Percentiles rank a stretch among this genome's conserved stretches.
Conservation (phyloP, 331 rosid species). For the Malus hybrid region DNA sequence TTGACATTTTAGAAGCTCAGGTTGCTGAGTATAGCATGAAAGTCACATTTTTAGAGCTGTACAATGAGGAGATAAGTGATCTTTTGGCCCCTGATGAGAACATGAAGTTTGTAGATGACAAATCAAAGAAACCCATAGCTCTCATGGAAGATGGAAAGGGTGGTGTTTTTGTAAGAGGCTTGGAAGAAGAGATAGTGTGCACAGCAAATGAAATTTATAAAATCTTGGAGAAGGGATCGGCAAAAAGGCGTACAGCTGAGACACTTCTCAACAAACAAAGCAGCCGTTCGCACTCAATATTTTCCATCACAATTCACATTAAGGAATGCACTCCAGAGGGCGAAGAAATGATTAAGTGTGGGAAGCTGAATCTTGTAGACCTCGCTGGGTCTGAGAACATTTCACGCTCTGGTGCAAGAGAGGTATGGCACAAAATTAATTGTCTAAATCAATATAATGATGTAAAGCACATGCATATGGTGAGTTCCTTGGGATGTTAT, state of each 20-base stretch:
- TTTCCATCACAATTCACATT: slow-evolving; percentile 97
- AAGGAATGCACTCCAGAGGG: slow-evolving; percentile 99
- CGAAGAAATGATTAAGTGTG: slow-evolving; percentile 98
- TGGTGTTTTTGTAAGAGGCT: slow-evolving; percentile 93
- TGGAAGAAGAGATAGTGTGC: slow-evolving; percentile 99
- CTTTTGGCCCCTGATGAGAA: slow-evolving; percentile 92
- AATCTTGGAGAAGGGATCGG: slow-evolving; percentile 96
- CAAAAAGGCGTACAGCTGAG: slow-evolving; percentile 98
- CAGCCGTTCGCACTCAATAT: slow-evolving; percentile 97
- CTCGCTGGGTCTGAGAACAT: slow-evolving; percentile 99
- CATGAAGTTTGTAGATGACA: slow-evolving; percentile 76
- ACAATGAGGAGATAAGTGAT: slow-evolving; percentile 94
- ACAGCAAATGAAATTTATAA: slow-evolving; percentile 97
- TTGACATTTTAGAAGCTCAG: slow-evolving; percentile 94
- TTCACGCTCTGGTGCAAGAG: slow-evolving; percentile 99
- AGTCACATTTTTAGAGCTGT: slow-evolving; percentile 94
- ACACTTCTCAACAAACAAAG: slow-evolving; percentile 99
- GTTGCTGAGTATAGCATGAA: slow-evolving; percentile 96
- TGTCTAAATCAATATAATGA: background rate
- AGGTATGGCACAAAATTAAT: slow-evolving; percentile 37
- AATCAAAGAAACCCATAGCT: slow-evolving; percentile 93
- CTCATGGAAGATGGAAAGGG: slow-evolving; percentile 99
- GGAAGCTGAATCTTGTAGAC: slow-evolving; percentile 96
- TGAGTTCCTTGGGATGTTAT: background rate
- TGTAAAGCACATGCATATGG: background rate